These are phyloP conservation scores for Ramaria rubella DNA, from an alignment of 768 basidiomycete genomes.

Conservation along the genomic window DNA sequence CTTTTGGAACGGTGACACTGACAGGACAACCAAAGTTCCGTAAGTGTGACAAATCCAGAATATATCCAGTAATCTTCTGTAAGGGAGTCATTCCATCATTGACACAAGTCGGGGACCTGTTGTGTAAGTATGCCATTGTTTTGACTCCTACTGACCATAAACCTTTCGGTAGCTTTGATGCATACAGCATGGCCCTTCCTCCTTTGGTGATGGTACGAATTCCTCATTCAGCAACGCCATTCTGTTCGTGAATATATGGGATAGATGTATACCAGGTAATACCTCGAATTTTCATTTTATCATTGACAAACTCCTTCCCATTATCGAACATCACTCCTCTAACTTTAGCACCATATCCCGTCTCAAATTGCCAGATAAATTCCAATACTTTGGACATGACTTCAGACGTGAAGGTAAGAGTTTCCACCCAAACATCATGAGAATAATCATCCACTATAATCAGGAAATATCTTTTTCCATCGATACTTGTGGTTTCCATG, in stretches of 20 bases:
- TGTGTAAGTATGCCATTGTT: background rate
- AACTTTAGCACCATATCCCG: background rate
- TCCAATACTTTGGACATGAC: background rate
- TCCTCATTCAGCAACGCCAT: constrained; percentile 1
- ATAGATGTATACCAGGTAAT: background rate
- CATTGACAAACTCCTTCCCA: background rate
- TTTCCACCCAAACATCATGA: background rate
- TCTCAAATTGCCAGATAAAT: background rate
- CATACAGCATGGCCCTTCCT: background rate
- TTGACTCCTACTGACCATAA: background rate
- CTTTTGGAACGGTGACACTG: background rate
- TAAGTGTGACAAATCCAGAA: background rate
- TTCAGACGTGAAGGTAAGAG: background rate
- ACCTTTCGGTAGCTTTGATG: background rate
- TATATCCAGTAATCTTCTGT: background rate
- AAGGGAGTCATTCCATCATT: background rate
- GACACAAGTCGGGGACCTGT: background rate
- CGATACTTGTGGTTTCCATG: background rate
- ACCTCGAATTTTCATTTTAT: background rate
- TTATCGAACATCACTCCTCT: background rate
- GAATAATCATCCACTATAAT: constrained; percentile 1
- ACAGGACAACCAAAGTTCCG: background rate
- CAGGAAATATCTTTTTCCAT: background rate
- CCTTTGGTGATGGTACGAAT: background rate
- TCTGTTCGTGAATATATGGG: background rate